Conservation (phyloP, 257 asterid species). For the Eustoma russellianum region DNA sequence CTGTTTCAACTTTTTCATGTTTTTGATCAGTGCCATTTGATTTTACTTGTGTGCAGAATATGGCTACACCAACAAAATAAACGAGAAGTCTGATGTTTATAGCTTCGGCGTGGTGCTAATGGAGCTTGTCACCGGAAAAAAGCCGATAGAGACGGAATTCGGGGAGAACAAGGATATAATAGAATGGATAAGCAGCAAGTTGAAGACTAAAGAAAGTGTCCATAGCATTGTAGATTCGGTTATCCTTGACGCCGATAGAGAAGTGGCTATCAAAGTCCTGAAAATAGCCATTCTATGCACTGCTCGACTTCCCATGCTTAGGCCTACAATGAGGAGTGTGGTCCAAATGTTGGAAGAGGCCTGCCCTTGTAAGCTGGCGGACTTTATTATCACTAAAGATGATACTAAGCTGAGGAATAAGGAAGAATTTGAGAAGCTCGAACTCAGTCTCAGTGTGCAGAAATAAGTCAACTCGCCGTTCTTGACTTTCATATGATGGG, state of each 20-base stretch:
- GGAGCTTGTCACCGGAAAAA: slow-evolving; percentile 89
- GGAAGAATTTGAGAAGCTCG: slow-evolving; percentile 16
- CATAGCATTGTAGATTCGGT: slow-evolving; percentile 48
- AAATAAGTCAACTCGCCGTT: too few relatives aligned
- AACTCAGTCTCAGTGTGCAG: background rate
- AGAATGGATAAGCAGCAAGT: slow-evolving; percentile 61
- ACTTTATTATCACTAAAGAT: slow-evolving; percentile 42
- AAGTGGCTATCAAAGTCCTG: slow-evolving; percentile 57
- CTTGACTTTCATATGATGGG: too few relatives aligned
- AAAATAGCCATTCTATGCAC: slow-evolving; percentile 81
- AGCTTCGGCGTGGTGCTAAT: slow-evolving; percentile 88
- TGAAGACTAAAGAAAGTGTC: slow-evolving; percentile 54
- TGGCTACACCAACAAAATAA: slow-evolving; percentile 62
- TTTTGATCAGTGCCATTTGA: background rate
- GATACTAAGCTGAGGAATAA: slow-evolving; percentile 21
- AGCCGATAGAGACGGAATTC: slow-evolving; percentile 72
- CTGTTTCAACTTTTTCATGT: background rate
- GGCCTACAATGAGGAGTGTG: slow-evolving; percentile 90
- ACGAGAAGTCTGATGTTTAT: slow-evolving; percentile 78
- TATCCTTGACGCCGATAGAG: slow-evolving; percentile 35
- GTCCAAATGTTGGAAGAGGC: slow-evolving; percentile 80
- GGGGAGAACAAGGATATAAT: slow-evolving; percentile 72
- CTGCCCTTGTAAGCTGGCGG: slow-evolving; percentile 36
- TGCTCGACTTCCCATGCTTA: slow-evolving; percentile 44
- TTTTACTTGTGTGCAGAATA: slow-evolving; percentile 47